Conservation (phyloP, 2,329 filamentous ascomycete species). For the Ophiostoma novo-ulmi region DNA sequence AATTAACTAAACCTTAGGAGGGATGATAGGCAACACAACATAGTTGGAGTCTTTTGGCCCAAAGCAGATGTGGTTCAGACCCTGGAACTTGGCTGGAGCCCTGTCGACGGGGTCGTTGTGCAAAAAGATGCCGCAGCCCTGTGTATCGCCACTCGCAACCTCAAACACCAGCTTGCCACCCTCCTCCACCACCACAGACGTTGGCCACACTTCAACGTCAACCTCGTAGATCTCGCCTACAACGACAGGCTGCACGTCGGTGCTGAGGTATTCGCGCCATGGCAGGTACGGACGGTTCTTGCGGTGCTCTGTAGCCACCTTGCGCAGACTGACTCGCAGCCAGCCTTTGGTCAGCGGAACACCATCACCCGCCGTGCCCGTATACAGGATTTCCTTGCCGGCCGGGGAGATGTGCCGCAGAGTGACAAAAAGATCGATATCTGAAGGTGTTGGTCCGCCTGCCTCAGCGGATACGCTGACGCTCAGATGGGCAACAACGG, state of each 20-base stretch:
- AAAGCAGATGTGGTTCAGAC: constrained; percentile 18
- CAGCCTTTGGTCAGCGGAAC: constrained; percentile 50
- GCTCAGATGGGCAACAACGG: constrained; percentile 55
- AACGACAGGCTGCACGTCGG: constrained; percentile 51
- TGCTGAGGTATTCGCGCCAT: constrained; percentile 53
- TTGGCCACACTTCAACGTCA: constrained; percentile 62
- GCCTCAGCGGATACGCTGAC: constrained; percentile 41
- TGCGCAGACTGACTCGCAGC: constrained; percentile 42
- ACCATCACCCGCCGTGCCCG: constrained; percentile 59
- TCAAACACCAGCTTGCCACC: constrained; percentile 53
- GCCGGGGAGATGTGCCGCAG: constrained; percentile 52
- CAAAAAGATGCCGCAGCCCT: constrained; percentile 53
- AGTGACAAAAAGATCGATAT: constrained; percentile 61
- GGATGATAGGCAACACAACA: constrained; percentile 12
- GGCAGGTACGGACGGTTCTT: constrained; percentile 52
- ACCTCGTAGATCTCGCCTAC: constrained; percentile 53
- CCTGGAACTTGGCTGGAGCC: constrained; percentile 2
- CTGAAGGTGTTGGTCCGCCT: constrained; percentile 34
- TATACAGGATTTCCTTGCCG: constrained; percentile 58
- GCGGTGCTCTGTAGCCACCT: constrained; percentile 46
- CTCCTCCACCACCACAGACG: constrained; percentile 49
- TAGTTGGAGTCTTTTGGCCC: constrained; percentile 12
- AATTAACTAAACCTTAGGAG: background rate
- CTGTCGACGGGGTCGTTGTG: constrained; percentile 34
- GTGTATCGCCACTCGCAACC: constrained; percentile 52